Conservation (phyloP, 495 filamentous ascomycete species). For the Rostrohypoxylon terebratum region DNA sequence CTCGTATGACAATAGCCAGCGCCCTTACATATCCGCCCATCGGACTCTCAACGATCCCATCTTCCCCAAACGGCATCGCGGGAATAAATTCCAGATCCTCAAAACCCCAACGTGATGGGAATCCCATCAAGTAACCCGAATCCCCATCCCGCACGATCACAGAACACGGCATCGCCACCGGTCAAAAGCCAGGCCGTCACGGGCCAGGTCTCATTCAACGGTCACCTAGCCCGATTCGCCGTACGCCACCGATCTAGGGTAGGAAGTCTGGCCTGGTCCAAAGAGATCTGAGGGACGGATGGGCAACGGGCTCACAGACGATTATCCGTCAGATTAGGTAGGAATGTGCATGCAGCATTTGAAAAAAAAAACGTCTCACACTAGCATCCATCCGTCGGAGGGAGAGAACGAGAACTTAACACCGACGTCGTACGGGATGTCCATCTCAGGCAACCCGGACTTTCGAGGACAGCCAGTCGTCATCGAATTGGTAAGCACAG, state of each 20-base stretch:
- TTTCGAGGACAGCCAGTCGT: not conserved
- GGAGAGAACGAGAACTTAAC: conserved; percentile 6
- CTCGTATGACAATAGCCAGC: not conserved
- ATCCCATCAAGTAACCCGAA: not conserved
- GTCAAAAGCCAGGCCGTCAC: not conserved
- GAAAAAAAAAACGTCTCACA: conserved; percentile 26
- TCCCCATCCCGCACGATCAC: not conserved
- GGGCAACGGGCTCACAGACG: not conserved
- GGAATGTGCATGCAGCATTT: conserved; percentile 22
- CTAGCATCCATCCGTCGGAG: not conserved
- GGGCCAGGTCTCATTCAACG: not conserved
- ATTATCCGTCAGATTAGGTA: not conserved
- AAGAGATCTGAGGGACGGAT: not conserved
- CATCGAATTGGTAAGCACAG: not conserved
- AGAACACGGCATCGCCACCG: not conserved
- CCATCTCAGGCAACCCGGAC: conserved; percentile 24
- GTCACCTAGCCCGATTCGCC: conserved; percentile 4
- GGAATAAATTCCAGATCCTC: not conserved
- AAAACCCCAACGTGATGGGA: conserved; percentile 2
- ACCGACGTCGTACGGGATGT: not conserved
- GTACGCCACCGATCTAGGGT: conserved; percentile 17
- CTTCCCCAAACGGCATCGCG: not conserved
- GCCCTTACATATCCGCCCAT: not conserved
- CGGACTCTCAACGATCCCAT: not conserved
- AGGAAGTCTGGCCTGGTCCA: not conserved